Evolutionary conservation across 2,329 filamentous ascomycete species (phyloP).

Genomic region (Chalaropsis ovoidea): DNA sequence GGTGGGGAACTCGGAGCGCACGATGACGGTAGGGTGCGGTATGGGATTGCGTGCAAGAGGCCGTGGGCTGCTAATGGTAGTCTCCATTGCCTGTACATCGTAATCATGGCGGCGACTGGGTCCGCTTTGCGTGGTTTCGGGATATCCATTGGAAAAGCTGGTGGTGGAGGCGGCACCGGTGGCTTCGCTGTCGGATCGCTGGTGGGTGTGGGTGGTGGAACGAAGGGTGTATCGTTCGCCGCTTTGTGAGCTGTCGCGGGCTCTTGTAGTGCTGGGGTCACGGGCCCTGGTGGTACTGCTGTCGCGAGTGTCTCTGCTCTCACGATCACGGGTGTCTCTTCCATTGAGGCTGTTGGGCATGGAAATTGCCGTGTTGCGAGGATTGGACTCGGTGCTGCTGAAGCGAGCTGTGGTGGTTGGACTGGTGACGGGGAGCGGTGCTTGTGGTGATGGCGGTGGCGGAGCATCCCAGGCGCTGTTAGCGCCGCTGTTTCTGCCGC

Average conservation of each 20-base stretch:
- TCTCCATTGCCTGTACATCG: conserved; percentile 93
- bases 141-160: conserved; percentile 76
- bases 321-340: conserved; percentile 25
- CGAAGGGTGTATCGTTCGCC: conserved; percentile 38
- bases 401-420: conserved; percentile 42
- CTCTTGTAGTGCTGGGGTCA: conserved; percentile 28
- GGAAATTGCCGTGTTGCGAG: conserved; percentile 32
- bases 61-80: conserved; percentile 64
- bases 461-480: conserved; percentile 48
- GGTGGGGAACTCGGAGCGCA: conserved; percentile 94
- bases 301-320: conserved; percentile 16
- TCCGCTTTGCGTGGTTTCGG: conserved; percentile 60
- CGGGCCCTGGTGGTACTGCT: conserved; percentile 12
- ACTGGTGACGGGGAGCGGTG: not conserved
- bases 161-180: conserved; percentile 65
- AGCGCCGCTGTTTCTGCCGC: not conserved
- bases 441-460: conserved; percentile 28
- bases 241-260: conserved; percentile 43
- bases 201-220: conserved; percentile 46
- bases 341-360: conserved; percentile 34
- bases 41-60: conserved; percentile 72
- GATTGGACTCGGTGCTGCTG: conserved; percentile 40
- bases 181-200: conserved; percentile 63
- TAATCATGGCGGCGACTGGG: conserved; percentile 77
- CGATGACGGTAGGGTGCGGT: conserved; percentile 79